Base-by-base conservation (phyloP, 2,329 filamentous ascomycete genomes). In the Xylariaceae sp. region DNA sequence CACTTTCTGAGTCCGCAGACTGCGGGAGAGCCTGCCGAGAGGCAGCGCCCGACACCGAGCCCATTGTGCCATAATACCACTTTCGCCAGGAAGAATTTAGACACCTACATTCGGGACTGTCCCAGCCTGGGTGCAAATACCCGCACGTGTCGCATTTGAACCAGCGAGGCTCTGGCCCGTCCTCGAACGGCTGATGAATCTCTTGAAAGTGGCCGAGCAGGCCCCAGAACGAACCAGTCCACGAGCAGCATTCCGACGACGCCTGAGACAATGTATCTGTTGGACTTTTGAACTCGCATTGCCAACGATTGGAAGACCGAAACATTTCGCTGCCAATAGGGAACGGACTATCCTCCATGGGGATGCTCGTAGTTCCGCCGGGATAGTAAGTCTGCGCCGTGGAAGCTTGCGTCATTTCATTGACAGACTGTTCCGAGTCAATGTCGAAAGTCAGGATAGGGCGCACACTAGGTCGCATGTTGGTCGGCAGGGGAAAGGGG, bases 1-100 rank as follows among this genome's bases (percentile, higher is more conserved):
- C 43, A 13, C 49, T 42, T 13, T 52, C 52, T 7, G 50, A 53
- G 17, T 48, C 44, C 18, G 44, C 47, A 9, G 45, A 53, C 21
- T 45, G 39, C 5, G 51, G 47, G 10, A 49, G 14, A 3, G 37
- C 30, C 11, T 42, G 27, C 5, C 38, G 31, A 7, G 41, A 33
- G n/a, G 32, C 39, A n/a, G 25, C n/a, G 5, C 39, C 29, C 5
- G 38, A 43, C 28, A 42, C 40, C 11, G 35, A 36, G 31, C 24
- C 40, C 21, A 25, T 31, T 6, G 33, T 38, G 18, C 48, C 50
- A 21, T 44, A 54, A 19, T 44, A 51, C 46, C 46, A 54, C 29
- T 31, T 45, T 22, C 46, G 40, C 40, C 39, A 47, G 12, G 23
- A 19, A 5, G 28, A 13, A n/a, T 32, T 34, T 5, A 23, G 29